A percentile compares a stretch with the other conserved stretches of the same genome.
phyloP scores from a whole-genome alignment of 768 basidiomycete species.

The Amanita subjunquillea region DNA sequence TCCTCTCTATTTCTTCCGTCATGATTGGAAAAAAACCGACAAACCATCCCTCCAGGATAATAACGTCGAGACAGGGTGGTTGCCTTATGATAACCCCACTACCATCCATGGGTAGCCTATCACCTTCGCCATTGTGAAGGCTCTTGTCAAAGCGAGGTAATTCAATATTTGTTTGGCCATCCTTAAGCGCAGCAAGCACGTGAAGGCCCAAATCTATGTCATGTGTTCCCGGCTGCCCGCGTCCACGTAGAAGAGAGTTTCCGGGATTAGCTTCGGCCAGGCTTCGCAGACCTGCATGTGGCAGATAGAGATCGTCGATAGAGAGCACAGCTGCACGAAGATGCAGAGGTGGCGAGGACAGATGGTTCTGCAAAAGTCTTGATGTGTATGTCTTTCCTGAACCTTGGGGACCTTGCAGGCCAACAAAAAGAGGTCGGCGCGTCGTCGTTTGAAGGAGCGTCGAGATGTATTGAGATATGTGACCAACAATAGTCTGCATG shows the following conservation, averaged over 20 bases:
- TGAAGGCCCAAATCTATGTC: conserved; percentile 58
- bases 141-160: conserved; percentile 89
- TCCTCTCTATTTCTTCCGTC: conserved; percentile 34
- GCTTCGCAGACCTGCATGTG: conserved; percentile 46
- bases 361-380: conserved; percentile 36
- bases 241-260: conserved; percentile 65
- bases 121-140: conserved; percentile 70
- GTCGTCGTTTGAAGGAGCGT: conserved; percentile 13
- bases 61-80: conserved; percentile 48
- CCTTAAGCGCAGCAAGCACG: conserved; percentile 39
- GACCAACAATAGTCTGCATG: background rate
- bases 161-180: conserved; percentile 32
- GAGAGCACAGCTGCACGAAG: conserved; percentile 58
- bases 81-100: conserved; percentile 32
- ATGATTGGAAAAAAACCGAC: conserved; percentile 72
- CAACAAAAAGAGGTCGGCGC: conserved; percentile 63
- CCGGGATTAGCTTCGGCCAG: conserved; percentile 45
- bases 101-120: conserved; percentile 44
- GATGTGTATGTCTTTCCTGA: conserved; percentile 86
- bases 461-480: conserved; percentile 19
- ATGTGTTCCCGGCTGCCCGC: conserved; percentile 93
- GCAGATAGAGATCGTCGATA: conserved; percentile 81
- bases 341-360: conserved; percentile 31
- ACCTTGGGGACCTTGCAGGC: conserved; percentile 89
- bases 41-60: conserved; percentile 96